These are phyloP conservation scores for Moricandia moricandioides DNA, from an alignment of 345 rosid species.

Conservation along the genomic window DNA sequence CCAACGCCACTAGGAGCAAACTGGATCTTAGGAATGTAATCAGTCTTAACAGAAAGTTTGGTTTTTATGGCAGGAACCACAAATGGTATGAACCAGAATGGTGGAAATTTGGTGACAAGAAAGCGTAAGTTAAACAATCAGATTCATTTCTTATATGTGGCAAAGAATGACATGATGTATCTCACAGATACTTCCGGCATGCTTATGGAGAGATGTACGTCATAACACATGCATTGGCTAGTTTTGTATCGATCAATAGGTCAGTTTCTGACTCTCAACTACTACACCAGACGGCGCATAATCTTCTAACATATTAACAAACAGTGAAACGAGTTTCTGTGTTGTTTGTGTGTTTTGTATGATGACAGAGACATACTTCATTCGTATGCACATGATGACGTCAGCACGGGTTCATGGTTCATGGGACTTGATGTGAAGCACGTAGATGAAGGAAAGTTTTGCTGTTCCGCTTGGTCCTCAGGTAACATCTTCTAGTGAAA, in stretches of 20 bases:
- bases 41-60: background rate
- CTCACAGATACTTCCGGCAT: slow-evolving; percentile 66
- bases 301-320: background rate
- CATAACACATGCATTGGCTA: slow-evolving; percentile 62
- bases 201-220: slow-evolving; percentile 79
- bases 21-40: background rate
- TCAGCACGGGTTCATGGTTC: slow-evolving; percentile 79
- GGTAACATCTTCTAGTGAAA: slow-evolving; percentile 39
- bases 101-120: slow-evolving; percentile 92
- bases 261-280: slow-evolving; percentile 28
- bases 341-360: background rate
- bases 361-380: slow-evolving; percentile 57
- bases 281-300: background rate
- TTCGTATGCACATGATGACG: slow-evolving; percentile 68
- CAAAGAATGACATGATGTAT: background rate
- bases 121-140: slow-evolving; percentile 51
- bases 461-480: slow-evolving; percentile 75
- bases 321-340: background rate
- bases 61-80: slow-evolving; percentile 44
- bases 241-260: slow-evolving; percentile 70
- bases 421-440: slow-evolving; percentile 67
- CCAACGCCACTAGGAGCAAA: background rate
- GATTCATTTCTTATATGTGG: background rate
- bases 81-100: slow-evolving; percentile 89
- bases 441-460: slow-evolving; percentile 64